A percentile compares a stretch with the other conserved stretches of the same genome.
Evolutionary conservation across 805 yeast genomes (phyloP).

Genomic region (Yamadazyma ubonensis): DNA sequence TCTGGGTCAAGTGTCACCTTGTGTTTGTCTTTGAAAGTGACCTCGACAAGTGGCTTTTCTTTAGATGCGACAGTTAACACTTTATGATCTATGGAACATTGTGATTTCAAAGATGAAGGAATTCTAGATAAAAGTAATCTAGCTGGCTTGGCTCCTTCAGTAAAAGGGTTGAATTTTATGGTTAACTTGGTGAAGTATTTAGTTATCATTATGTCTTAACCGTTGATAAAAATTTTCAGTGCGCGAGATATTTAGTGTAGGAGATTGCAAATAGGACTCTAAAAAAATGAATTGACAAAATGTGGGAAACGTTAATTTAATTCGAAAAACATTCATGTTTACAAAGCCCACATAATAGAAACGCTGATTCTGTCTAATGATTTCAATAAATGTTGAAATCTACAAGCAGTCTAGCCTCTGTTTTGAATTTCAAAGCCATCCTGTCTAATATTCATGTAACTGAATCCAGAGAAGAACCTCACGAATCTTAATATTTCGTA

Average conservation of each 20-base stretch:
- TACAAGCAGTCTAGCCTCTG: too few relatives aligned
- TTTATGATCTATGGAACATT: constrained; percentile 60
- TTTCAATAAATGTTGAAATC: too few relatives aligned
- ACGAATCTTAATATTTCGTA: too few relatives aligned
- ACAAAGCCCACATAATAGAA: too few relatives aligned
- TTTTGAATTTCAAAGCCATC: too few relatives aligned
- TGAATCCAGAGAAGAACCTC: too few relatives aligned
- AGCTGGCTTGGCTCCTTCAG: constrained; percentile 72
- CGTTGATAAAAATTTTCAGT: constrained; percentile 10
- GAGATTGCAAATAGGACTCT: constrained; percentile 1
- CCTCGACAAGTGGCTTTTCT: constrained; percentile 62
- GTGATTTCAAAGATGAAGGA: constrained; percentile 68
- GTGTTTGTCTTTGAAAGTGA: constrained; percentile 77
- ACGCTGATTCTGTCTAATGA: too few relatives aligned
- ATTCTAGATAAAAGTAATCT: constrained; percentile 75
- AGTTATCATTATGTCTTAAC: constrained; percentile 64
- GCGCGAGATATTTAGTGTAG: too few relatives aligned
- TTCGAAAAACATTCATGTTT: too few relatives aligned
- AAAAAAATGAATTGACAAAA: too few relatives aligned
- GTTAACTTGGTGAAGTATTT: constrained; percentile 78
- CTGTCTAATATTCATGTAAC: too few relatives aligned
- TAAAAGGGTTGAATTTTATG: constrained; percentile 78
- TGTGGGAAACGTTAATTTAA: too few relatives aligned
- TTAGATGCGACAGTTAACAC: constrained; percentile 48
- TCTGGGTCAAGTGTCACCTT: constrained; percentile 67